Evolutionary conservation across 768 basidiomycete species (phyloP), one percentile per base, ranked within the genome.

Genomic region (Thelephora ganbajun): DNA sequence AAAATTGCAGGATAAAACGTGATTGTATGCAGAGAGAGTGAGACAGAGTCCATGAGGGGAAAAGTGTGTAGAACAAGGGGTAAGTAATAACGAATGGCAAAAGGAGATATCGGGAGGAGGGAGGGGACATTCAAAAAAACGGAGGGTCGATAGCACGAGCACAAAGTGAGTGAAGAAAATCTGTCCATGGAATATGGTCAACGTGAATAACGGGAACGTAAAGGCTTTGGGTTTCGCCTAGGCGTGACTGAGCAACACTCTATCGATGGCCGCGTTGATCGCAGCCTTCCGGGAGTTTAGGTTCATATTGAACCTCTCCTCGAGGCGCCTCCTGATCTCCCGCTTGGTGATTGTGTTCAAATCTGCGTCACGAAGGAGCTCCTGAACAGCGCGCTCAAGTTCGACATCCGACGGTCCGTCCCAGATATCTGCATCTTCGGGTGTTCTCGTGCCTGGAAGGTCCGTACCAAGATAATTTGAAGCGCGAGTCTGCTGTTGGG

Each of bases 321-420:
- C 93, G 33, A 99, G 69, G 57, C 79, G 77, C 48, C 79, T 71
- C 35, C 94, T 76, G 45, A 99, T 82, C 55, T 83, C 86, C 55
- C 93, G 80, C 69, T 98, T 98, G 45, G 94, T 97, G 49, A 96
- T 73, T 11, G 79, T 78, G 59, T 91, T 89, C 45, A 99, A 70
- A 64, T 98, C 90, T 1, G 90, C 89, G 12, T 69, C 65, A 14
- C 73, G 74, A 46, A 97, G 67, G 35, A 96, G 71, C 14, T 78
- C 73, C 52, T 83, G 74, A 2, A 93, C 83, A 1, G 79, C 75
- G 12, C 68, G 69, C 39, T 89, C 84, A n/a, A 92, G 69, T 23
- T 89, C 86, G 4, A 63, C 63, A 54, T 89, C 82, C 0, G 71
- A 72, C 0, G 86, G 88, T 30, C 69, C 71, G 26, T 60, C 51